A percentile compares a stretch with the other conserved stretches of the same genome.
phyloP scores from a whole-genome alignment of 306 rosid genomes.

The Cicer chorassanicum region DNA sequence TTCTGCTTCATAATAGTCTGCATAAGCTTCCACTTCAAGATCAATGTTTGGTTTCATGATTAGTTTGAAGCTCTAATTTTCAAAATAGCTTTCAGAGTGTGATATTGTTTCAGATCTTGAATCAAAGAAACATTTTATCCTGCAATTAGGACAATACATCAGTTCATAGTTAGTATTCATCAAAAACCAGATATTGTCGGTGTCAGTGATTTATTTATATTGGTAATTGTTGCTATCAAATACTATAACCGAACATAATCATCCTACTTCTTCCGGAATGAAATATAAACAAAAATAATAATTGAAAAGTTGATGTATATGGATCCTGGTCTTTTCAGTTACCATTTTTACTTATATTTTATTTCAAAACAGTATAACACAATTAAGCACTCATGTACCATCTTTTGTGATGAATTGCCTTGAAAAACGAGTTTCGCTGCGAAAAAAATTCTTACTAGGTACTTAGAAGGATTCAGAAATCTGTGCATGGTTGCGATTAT shows the following conservation, averaged over 20 bases:
- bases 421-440: too few relatives aligned
- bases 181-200: slow-evolving; percentile 20
- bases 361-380: not conserved
- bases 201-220: not conserved
- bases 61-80: slow-evolving; percentile 22
- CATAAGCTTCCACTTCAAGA: slow-evolving; percentile 75
- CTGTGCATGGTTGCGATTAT: too few relatives aligned
- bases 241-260: slow-evolving; percentile 2
- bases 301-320: too few relatives aligned
- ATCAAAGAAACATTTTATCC: slow-evolving; percentile 39
- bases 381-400: not conserved
- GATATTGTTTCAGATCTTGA: slow-evolving; percentile 36
- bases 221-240: not conserved
- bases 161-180: slow-evolving; percentile 32
- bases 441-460: too few relatives aligned
- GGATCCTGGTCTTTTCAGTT: not conserved
- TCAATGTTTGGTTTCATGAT: slow-evolving; percentile 72
- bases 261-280: not conserved
- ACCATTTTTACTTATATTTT: too few relatives aligned
- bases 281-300: too few relatives aligned
- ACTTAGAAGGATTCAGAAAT: too few relatives aligned
- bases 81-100: slow-evolving; percentile 27
- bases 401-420: slow-evolving; percentile 1
- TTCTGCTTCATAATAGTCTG: slow-evolving; percentile 70
- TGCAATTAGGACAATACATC: slow-evolving; percentile 43